Percentiles rank a stretch among this genome's conserved stretches.
phyloP scores from a whole-genome alignment of 495 filamentous ascomycete genomes.

The Parmelia sp. region DNA sequence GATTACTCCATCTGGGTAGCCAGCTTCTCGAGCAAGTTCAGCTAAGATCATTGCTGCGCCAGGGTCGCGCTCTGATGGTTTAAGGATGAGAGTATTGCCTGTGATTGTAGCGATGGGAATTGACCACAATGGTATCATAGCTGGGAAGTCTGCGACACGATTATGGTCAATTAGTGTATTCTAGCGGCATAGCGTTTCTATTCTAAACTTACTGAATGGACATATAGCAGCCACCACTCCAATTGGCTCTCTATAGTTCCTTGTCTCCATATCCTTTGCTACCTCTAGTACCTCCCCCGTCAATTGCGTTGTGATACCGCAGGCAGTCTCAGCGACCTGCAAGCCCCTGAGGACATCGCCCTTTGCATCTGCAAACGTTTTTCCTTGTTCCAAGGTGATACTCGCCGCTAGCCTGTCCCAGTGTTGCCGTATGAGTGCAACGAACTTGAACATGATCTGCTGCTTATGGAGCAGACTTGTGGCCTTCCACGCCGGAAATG shows the following conservation, averaged over 20 bases:
- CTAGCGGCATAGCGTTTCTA: neutral
- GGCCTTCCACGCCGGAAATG: slow-evolving; percentile 80
- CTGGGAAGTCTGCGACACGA: slow-evolving; percentile 72
- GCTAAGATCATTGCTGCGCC: slow-evolving; percentile 97
- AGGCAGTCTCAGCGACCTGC: slow-evolving; percentile 95
- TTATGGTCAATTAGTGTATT: neutral
- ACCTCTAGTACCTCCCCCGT: slow-evolving; percentile 95
- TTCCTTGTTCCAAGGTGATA: slow-evolving; percentile 97
- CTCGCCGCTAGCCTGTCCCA: slow-evolving; percentile 94
- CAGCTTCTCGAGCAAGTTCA: slow-evolving; percentile 83
- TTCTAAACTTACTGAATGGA: slow-evolving; percentile 78
- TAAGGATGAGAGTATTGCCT: slow-evolving; percentile 89
- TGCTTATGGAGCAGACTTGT: slow-evolving; percentile 81
- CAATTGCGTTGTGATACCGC: slow-evolving; percentile 87
- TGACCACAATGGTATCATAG: slow-evolving; percentile 98
- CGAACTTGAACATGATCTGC: slow-evolving; percentile 97
- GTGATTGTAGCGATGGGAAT: slow-evolving; percentile 92
- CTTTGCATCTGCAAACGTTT: slow-evolving; percentile 92
- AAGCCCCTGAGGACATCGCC: slow-evolving; percentile 93
- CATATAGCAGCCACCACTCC: slow-evolving; percentile 96
- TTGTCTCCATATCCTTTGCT: slow-evolving; percentile 97
- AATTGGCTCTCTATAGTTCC: slow-evolving; percentile 85
- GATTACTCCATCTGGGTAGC: slow-evolving; percentile 88
- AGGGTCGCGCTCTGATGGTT: slow-evolving; percentile 97
- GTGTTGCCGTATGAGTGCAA: slow-evolving; percentile 80